Evolutionary conservation across 352 stramenopile genomes (phyloP), one percentile per base, ranked within the genome.

Genomic region (Phytophthora foliorum): DNA sequence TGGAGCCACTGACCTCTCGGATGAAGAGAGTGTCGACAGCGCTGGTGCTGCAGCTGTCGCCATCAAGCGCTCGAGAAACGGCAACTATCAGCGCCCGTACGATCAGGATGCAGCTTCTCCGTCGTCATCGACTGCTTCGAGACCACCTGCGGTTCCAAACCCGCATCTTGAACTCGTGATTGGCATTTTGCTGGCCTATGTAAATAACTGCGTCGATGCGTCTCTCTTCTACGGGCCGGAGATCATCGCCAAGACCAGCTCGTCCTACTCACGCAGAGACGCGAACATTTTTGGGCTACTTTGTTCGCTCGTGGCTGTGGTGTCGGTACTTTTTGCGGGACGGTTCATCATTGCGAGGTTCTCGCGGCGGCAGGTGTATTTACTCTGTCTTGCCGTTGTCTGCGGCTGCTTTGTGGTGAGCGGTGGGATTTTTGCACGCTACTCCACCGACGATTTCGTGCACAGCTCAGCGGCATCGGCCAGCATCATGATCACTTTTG

Each of bases 151-250:
- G 9, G 50, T 54, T 27, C 42, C 62, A 25, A 57, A 68, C 21
- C 80, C 82, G 29, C 76, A 77, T 13, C 66, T 91, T n/a, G 85
- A 94, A 54, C 84, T 96, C 11, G 48, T 78, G 41, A 88, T 94
- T 21, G 89, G 89, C 19, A 84, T 96, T 16, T 44, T 95, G 50
- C 73, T 95, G 13, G 89, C 89, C 2, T 95, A 93, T 66, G 88
- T 93, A 32, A 95, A 96, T 73, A 96, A 96, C 68, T 96, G 85
- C 54, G 85, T 96, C 22, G 87, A 95, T 62, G 84, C 86, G 13
- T 93, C 86, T 63, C 83, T 96, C n/a, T 96, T 96, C 59, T 96
- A 96, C 67, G 89, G 89, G 1, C 89, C 89, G 0, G 75, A 89
- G 71, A 95, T 96, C 65, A 86, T 96, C 49, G 81, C 87, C 52